Evolutionary conservation across 2,329 filamentous ascomycete genomes (phyloP).

Genomic region (Colletotrichum falcatum): DNA sequence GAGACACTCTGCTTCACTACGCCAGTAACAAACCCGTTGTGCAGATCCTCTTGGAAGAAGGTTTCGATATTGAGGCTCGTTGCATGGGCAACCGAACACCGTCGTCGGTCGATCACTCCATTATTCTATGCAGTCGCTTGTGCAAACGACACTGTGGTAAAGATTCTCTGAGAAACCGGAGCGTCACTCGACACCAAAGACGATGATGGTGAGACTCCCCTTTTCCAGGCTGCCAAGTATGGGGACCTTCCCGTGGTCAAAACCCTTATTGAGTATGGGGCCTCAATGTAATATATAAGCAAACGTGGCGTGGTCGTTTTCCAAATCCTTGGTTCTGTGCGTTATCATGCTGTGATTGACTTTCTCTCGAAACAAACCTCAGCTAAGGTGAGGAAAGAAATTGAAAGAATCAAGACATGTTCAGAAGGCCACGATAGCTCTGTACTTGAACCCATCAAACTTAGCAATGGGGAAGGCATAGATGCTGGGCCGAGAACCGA

Average conservation of each 20-base stretch:
- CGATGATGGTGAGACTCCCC: background rate
- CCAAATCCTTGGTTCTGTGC: background rate
- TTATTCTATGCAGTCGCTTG: too few relatives aligned
- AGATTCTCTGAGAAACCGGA: background rate
- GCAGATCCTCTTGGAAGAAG: background rate
- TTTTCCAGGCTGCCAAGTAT: rapidly evolving
- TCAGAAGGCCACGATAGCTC: background rate
- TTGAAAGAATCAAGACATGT: background rate
- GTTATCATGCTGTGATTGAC: background rate
- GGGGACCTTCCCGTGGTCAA: background rate
- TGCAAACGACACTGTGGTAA: too few relatives aligned
- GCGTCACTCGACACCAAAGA: background rate
- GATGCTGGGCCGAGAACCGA: background rate
- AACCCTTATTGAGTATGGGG: background rate
- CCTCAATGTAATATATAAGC: background rate
- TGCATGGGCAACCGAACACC: background rate
- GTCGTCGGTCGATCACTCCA: too few relatives aligned
- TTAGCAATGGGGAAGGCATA: background rate
- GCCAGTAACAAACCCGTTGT: background rate
- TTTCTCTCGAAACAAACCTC: background rate
- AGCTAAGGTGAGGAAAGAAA: background rate
- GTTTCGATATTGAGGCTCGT: background rate
- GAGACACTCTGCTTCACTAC: background rate
- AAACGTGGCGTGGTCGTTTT: background rate
- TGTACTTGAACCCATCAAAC: background rate